phyloP scores from a whole-genome alignment of 2,329 filamentous ascomycete species.

The Fusarium anguioides region DNA sequence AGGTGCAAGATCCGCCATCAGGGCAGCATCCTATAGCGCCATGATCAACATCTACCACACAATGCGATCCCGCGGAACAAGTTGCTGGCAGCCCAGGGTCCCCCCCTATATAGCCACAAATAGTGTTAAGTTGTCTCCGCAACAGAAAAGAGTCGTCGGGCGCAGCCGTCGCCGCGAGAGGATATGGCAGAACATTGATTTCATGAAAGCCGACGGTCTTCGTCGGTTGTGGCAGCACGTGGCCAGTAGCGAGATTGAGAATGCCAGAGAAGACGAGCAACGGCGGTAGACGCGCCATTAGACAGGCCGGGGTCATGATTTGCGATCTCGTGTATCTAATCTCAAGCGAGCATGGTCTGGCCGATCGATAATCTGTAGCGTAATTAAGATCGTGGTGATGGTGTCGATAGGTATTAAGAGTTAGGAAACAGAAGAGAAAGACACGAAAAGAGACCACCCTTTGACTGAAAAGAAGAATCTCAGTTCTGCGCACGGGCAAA shows the following conservation, averaged over 20 bases:
- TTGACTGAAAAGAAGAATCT: conserved; percentile 7
- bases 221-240: conserved; percentile 57
- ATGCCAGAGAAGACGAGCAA: conserved; percentile 51
- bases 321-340: conserved; percentile 34
- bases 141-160: conserved; percentile 48
- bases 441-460: conserved; percentile 14
- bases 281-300: conserved; percentile 52
- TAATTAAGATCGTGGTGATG: conserved; percentile 9
- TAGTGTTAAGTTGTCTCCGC: conserved; percentile 61
- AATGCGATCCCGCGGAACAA: conserved; percentile 68
- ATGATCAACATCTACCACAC: conserved; percentile 62
- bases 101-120: conserved; percentile 69
- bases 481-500: conserved; percentile 5
- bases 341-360: conserved; percentile 41
- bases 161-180: conserved; percentile 56
- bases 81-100: conserved; percentile 64
- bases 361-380: conserved; percentile 9
- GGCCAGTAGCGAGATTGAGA: conserved; percentile 48
- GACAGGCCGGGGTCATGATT: conserved; percentile 45
- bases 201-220: conserved; percentile 51
- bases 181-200: conserved; percentile 55
- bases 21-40: conserved; percentile 68
- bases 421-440: not conserved
- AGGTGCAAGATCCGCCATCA: conserved; percentile 61
- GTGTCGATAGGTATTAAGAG: conserved; percentile 9